phyloP scores from a whole-genome alignment of 2,329 filamentous ascomycete genomes.

The Aspergillus eucalypticola region DNA sequence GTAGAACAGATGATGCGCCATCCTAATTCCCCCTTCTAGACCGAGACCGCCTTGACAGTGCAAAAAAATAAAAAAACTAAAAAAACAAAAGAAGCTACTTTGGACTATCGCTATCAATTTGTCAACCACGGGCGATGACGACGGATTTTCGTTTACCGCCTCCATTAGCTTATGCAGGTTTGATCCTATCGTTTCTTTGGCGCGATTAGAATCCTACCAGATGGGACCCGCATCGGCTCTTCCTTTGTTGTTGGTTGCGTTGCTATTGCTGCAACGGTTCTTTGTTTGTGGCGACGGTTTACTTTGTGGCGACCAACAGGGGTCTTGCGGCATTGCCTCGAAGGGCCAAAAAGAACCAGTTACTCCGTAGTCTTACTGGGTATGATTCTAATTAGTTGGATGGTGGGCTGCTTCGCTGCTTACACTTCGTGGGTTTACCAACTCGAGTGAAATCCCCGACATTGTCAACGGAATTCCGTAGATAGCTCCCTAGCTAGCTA shows the following conservation, averaged over 20 bases:
- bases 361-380: too few relatives aligned
- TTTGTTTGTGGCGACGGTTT: background rate
- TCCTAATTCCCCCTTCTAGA: background rate
- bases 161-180: background rate
- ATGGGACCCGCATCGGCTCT: background rate
- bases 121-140: background rate
- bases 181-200: background rate
- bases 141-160: background rate
- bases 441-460: background rate
- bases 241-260: background rate
- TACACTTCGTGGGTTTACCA: background rate
- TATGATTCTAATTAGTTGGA: background rate
- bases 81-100: background rate
- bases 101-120: background rate
- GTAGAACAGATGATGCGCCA: background rate
- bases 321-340: background rate
- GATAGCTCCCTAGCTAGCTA: background rate
- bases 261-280: background rate
- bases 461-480: background rate
- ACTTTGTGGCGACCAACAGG: background rate
- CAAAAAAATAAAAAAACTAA: background rate
- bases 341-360: background rate
- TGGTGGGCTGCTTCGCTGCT: background rate
- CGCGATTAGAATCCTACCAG: background rate
- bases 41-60: background rate